These are phyloP conservation scores for Pythium sp. DNA, from an alignment of 352 stramenopile genomes.

Conservation along the genomic window DNA sequence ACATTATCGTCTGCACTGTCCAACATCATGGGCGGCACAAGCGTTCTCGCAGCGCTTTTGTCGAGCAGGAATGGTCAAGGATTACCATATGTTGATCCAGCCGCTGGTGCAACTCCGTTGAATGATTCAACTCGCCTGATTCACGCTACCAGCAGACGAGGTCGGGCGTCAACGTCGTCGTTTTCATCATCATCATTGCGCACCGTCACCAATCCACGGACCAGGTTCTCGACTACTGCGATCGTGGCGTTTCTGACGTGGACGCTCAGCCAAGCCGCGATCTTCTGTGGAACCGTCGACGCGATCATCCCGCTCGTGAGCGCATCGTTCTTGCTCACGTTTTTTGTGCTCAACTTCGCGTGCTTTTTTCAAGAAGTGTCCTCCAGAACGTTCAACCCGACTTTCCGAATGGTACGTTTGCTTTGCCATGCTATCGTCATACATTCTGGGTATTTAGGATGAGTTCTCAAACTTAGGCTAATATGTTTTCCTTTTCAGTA, in stretches of 20 bases:
- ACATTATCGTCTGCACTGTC: slow-evolving; percentile 48
- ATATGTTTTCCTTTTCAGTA: slow-evolving; percentile 27
- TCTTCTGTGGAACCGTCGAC: slow-evolving; percentile 43
- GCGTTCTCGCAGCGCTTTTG: slow-evolving; percentile 14
- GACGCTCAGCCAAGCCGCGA: slow-evolving; percentile 26
- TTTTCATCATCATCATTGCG: not conserved
- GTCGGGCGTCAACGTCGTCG: not conserved
- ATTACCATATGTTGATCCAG: not conserved
- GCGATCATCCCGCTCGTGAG: slow-evolving; percentile 39
- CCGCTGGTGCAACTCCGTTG: not conserved
- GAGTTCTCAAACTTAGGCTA: not conserved
- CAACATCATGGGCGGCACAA: slow-evolving; percentile 36
- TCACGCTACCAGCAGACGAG: not conserved
- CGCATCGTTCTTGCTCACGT: slow-evolving; percentile 44
- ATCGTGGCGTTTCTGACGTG: slow-evolving; percentile 20
- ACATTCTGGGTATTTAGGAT: not conserved
- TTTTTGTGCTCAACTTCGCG: slow-evolving; percentile 48
- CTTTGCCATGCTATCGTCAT: not conserved
- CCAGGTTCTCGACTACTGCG: not conserved
- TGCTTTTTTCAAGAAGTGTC: slow-evolving; percentile 57
- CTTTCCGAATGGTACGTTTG: slow-evolving; percentile 41
- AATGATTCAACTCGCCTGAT: slow-evolving; percentile 3
- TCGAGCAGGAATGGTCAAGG: not conserved
- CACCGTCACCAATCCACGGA: not conserved
- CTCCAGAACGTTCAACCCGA: slow-evolving; percentile 31